These are phyloP conservation scores for Trichoderma lentiforme DNA, from an alignment of 2,329 filamentous ascomycete genomes.

Conservation along the genomic window DNA sequence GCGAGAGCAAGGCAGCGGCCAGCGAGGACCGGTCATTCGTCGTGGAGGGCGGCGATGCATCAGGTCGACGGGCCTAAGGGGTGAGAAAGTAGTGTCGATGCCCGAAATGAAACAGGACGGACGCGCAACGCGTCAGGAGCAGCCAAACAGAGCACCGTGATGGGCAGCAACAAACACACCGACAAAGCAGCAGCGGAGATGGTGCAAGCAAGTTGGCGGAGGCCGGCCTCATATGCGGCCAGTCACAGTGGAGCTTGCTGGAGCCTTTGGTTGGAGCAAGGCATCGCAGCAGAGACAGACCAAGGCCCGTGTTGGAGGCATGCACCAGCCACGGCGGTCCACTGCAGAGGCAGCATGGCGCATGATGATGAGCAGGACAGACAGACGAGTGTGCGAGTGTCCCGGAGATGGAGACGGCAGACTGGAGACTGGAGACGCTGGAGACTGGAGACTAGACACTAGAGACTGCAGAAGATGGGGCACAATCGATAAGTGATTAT, in stretches of 20 bases:
- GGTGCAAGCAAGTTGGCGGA: slow-evolving; percentile 21
- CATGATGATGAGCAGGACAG: slow-evolving; percentile 16
- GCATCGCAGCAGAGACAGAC: neutral
- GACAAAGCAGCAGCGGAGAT: slow-evolving; percentile 30
- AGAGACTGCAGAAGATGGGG: slow-evolving; percentile 5
- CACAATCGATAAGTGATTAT: slow-evolving; percentile 15
- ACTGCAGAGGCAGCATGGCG: slow-evolving; percentile 13
- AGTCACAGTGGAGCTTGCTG: slow-evolving; percentile 33
- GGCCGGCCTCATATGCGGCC: slow-evolving; percentile 35
- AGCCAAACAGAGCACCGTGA: slow-evolving; percentile 28
- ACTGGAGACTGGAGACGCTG: neutral
- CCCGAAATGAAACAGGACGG: slow-evolving; percentile 17
- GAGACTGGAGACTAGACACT: neutral
- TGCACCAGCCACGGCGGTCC: slow-evolving; percentile 16
- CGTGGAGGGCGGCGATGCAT: slow-evolving; percentile 13
- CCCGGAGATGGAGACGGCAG: neutral
- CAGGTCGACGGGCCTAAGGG: slow-evolving; percentile 4
- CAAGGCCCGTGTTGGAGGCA: slow-evolving; percentile 19
- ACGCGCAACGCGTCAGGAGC: slow-evolving; percentile 13
- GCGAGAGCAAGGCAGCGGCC: slow-evolving; percentile 1
- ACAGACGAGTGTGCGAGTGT: neutral
- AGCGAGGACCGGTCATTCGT: neutral
- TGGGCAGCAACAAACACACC: slow-evolving; percentile 34
- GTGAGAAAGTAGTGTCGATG: slow-evolving; percentile 21
- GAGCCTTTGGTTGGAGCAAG: slow-evolving; percentile 24